Evolutionary conservation across 805 yeast species (phyloP), one percentile per base, ranked within the genome.

Genomic region (Pachysolen tannophilus): DNA sequence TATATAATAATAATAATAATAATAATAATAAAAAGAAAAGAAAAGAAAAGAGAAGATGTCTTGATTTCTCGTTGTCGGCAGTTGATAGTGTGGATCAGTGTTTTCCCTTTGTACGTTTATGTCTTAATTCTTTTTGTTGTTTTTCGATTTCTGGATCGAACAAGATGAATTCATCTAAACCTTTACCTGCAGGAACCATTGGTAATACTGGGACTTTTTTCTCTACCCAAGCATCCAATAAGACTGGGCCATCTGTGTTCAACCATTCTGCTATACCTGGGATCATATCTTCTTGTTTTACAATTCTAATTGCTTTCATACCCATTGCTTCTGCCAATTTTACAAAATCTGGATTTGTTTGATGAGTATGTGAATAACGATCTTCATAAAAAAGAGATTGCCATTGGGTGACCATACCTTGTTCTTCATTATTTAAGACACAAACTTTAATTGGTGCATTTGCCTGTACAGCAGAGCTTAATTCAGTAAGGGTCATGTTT

Each of bases 381-480:
- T 90, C 90, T 60, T 90, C 95, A 64, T 92, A 92, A 70, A 92
- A 92, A 43, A 92, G 67, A 9, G 96, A 82, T 68, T 92, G 98
- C 98, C 98, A 92, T 63, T 92, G 98, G 10, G 97, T 90, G 38
- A 92, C 98, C 98, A 92, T 92, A 56, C 98, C 98, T 68, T 92
- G 98, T 67, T 92, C 98, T 67, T 90, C 97, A 61, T 92, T 92
- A 65, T 92, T 92, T 56, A 92, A 69, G 38, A 92, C 79, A 58
- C 86, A 70, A 41, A 85, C 74, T 69, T 92, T 92, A 45, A 92
- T 81, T 39, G 96, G 96, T 33, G 95, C 81, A 43, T 70, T 72
- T 41, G 90, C 94, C 69, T 92, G 97, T 30, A 86, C 94, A 19
- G 97, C 98, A 27, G 95, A 80, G 16, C 90, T 74, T 56, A 92